Base-by-base conservation (phyloP, 2,329 filamentous ascomycete species). In the Huntiella abstrusa region DNA sequence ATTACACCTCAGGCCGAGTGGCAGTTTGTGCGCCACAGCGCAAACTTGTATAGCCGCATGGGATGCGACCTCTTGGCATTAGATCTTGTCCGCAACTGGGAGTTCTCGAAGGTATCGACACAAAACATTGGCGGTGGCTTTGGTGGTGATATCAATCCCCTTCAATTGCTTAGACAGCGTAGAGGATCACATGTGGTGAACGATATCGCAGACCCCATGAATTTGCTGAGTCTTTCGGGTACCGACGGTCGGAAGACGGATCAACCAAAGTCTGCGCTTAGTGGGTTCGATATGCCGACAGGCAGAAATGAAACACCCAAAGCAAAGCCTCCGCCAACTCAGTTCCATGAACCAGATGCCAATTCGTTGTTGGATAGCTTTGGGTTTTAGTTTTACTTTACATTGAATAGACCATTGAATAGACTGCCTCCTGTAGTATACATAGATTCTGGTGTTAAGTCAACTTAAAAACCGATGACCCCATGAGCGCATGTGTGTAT, bases 331-430 rank as follows among this genome's bases (percentile, higher is more conserved):
- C 70, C 78, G 12, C 77, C 85, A 1, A 85, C 80, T 15, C 77
- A 80, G 52, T 96, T 96, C 59, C 72, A 92, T 55, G 91, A 98
- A 61, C 91, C 91, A n/a, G 86, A 93, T 63, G 73, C 83, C 22
- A 84, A 75, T 58, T 88, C 84, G 49, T 63, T 98, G 57, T 67
- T 96, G 55, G 88, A 96, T 66, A 87, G 75, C 59, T 96, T 96
- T 70, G 88, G 88, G 1, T 91, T 96, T 58, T 96, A 54, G 55
- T 16, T 11, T 11, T 11, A 17, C 17, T 40, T n/a, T 28, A 10
- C 8, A 28, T 28, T 28, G 22, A 7, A 28, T 28, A 28, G 8
- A 28, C 22, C 22, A 28, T 28, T 28, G 22, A 7, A 28, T 28
- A 28, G 8, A 28, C 22, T 7, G 22, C 8, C 22, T 28, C 22